Evolutionary conservation across 352 stramenopile species (phyloP), one percentile per base, ranked within the genome.

Genomic region (Globisporangium camurandrum): DNA sequence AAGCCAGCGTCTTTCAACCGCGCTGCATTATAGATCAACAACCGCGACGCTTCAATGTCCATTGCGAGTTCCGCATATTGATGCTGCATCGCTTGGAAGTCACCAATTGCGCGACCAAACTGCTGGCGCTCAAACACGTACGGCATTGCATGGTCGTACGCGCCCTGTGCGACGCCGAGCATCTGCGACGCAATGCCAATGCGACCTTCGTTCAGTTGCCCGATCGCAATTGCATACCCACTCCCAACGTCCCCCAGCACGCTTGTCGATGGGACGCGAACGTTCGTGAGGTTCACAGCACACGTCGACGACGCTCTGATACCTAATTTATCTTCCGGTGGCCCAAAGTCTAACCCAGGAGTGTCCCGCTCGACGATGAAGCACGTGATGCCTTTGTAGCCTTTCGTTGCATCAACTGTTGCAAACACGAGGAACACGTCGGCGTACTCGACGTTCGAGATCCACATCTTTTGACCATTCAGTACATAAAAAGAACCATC

Each of bases 111-210:
- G n/a, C 65, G 73, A 17, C 90, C 93, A 63, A 98, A 98, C 66
- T 97, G 88, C 42, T 91, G 80, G 23, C 93, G 79, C 56, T 97
- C 77, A 59, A 86, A 88, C 23, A 97, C 65, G 63, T 98, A 98
- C 1, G 92, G 89, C 74, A 97, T 84, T 1, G 77, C 85, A 51
- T 92, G 69, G 23, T 97, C 88, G 51, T 97, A 91, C 39, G 86
- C 93, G 6, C 86, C 95, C 54, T 97, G 90, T 9, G 91, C 91
- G 33, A 98, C 87, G 12, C 95, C 93, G 36, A 98, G 68, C 71
- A 97, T 94, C 62, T 98, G 95, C 14, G 91, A 84, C 11, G 86
- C 93, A 62, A 98, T 98, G 26, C 93, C 95, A 50, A 98, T 98
- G 42, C 92, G 75, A 5, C 75, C 71, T 62, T 82, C 69, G 51